Conservation (phyloP, 176 grass and related monocot species). For the Secale cereale region DNA sequence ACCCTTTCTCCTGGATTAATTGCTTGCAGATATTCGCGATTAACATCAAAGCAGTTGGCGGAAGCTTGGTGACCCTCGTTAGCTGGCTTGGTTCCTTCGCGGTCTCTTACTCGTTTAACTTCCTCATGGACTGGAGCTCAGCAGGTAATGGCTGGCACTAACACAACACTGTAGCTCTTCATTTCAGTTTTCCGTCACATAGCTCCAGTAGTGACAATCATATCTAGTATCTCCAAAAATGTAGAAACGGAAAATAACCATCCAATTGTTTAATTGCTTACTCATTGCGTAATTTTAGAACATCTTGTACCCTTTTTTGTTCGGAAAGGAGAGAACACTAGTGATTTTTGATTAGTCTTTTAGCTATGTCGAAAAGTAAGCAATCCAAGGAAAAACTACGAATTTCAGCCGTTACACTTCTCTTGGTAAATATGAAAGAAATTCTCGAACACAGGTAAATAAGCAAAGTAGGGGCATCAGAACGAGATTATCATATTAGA, state of each 20-base stretch:
- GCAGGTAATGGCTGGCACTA: slow-evolving; percentile 43
- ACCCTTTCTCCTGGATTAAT: neutral
- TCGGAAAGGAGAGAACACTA: too few relatives aligned
- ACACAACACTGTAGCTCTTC: neutral
- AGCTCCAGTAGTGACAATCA: neutral
- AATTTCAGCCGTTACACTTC: too few relatives aligned
- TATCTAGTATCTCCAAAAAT: neutral
- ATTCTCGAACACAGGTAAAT: too few relatives aligned
- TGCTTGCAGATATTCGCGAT: slow-evolving; percentile 72
- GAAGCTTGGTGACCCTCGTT: slow-evolving; percentile 73
- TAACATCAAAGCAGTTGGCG: slow-evolving; percentile 77
- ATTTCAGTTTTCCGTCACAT: neutral
- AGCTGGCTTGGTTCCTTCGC: slow-evolving; percentile 69
- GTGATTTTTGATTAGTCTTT: too few relatives aligned
- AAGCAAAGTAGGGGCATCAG: too few relatives aligned
- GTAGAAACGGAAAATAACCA: neutral
- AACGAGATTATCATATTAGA: too few relatives aligned
- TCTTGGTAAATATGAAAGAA: too few relatives aligned
- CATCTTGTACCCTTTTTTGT: too few relatives aligned
- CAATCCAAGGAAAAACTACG: too few relatives aligned
- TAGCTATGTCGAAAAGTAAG: too few relatives aligned
- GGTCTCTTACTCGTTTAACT: slow-evolving; percentile 67
- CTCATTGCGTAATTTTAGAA: too few relatives aligned
- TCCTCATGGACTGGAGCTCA: slow-evolving; percentile 73
- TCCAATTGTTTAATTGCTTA: neutral